Evolutionary conservation across 805 yeast genomes (phyloP).

Genomic region (Candida methanosorbosa): DNA sequence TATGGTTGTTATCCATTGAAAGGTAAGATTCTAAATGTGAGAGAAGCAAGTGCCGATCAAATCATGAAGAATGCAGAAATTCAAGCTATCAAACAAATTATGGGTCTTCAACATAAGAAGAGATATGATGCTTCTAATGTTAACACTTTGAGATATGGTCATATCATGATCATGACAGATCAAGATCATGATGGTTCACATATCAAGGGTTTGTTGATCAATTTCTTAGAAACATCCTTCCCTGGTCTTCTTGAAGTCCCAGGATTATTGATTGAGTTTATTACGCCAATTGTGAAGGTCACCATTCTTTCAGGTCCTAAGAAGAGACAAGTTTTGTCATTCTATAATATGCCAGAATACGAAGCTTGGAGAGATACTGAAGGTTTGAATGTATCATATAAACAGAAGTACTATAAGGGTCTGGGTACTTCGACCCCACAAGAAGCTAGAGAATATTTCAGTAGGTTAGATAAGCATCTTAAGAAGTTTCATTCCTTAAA

Average conservation of each 20-base stretch:
- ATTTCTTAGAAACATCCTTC: slow-evolving; percentile 86
- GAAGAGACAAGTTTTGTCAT: slow-evolving; percentile 49
- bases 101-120: slow-evolving; percentile 92
- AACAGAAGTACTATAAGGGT: slow-evolving; percentile 95
- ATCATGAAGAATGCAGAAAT: slow-evolving; percentile 89
- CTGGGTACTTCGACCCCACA: slow-evolving; percentile 85
- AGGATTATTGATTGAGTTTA: slow-evolving; percentile 86
- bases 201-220: slow-evolving; percentile 90
- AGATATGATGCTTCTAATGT: slow-evolving; percentile 54
- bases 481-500: slow-evolving; percentile 78
- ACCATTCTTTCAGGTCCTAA: slow-evolving; percentile 57
- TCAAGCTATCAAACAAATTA: slow-evolving; percentile 88
- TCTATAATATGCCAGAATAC: slow-evolving; percentile 93
- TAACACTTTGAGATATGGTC: slow-evolving; percentile 82
- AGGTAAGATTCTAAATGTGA: slow-evolving; percentile 90
- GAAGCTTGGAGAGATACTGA: slow-evolving; percentile 87
- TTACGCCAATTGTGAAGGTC: slow-evolving; percentile 94
- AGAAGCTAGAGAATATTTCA: slow-evolving; percentile 85
- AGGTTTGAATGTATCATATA: slow-evolving; percentile 70
- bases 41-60: slow-evolving; percentile 97
- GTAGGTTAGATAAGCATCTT: slow-evolving; percentile 76
- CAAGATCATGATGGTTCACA: slow-evolving; percentile 99
- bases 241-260: slow-evolving; percentile 89
- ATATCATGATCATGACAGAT: slow-evolving; percentile 98
- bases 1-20: slow-evolving; percentile 94